Base-by-base conservation (phyloP, 2,329 filamentous ascomycete species). In the Fusarium sp. region DNA sequence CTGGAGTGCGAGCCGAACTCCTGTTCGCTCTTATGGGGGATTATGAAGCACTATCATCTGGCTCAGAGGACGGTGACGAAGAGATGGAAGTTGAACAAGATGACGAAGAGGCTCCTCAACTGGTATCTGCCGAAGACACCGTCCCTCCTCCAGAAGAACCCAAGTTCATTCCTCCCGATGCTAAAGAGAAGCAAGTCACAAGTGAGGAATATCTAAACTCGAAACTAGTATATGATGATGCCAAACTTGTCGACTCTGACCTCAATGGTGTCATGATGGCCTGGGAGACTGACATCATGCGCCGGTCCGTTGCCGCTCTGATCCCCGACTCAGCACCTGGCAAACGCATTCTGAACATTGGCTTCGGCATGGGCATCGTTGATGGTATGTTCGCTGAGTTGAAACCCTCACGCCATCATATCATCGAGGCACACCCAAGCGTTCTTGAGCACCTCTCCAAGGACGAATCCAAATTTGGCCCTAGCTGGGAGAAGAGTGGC, bases 251-350 rank as follows among this genome's bases (percentile, higher is more conserved):
- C 11, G 93, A 96, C 78, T 86, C 89, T 7, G 89, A 90, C 71
- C 87, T 90, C 69, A 97, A 97, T 79, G 94, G 93, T 57, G 93
- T 97, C 49, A 97, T 97, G 94, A 97, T 97, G 94, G 88, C 91
- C 42, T 97, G 94, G 94, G 94, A 97, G 81, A 92, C 91, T 4
- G 89, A 91, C 72, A 96, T 97, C 75, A 97, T 97, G 94, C 88
- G 88, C 66, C 87, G 89, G 55, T 94, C 92, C 60, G 93, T 94
- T 49, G 87, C 91, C 69, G 87, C 89, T 18, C 84, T 97, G 2
- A 85, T 91, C 9, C 84, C 84, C 0, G 77, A 83, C 46, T 74
- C 77, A 8, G 64, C 70, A 36, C 71, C 77, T 1, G 92, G 91
- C 4, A 88, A 92, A 72, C 88, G 90, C 49, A 89, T 96, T 41